A percentile compares a stretch with the other conserved stretches of the same genome.
phyloP scores from a whole-genome alignment of 441 rosid species.

The Eruca vesicaria region DNA sequence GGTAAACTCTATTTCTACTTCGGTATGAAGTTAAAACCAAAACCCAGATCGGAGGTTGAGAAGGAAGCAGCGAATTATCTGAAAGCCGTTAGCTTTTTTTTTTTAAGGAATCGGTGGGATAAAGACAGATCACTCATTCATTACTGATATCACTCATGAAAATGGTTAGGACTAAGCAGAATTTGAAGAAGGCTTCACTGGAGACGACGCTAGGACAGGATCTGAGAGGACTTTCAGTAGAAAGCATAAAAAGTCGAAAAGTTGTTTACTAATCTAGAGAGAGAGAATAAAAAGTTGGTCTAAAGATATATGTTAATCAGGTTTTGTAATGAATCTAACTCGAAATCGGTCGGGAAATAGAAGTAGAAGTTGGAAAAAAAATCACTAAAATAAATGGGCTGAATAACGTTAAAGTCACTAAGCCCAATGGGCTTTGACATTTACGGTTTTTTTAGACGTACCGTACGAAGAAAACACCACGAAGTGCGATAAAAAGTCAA shows the following conservation, averaged over 20 bases:
- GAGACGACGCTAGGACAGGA: not conserved
- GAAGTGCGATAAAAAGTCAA: not conserved
- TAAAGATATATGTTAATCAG: not conserved
- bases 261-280: not conserved
- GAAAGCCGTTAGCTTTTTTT: too few relatives aligned
- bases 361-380: not conserved
- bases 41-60: constrained; percentile 1
- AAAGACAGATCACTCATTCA: too few relatives aligned
- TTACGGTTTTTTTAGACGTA: not conserved
- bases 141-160: not conserved
- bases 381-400: not conserved
- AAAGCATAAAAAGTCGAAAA: not conserved
- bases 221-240: not conserved
- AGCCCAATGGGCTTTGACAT: constrained; percentile 10
- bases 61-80: too few relatives aligned
- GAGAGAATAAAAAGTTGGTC: not conserved
- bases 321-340: not conserved
- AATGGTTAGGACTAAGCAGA: not conserved
- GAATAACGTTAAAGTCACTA: not conserved
- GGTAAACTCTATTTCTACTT: not conserved
- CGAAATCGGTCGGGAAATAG: not conserved
- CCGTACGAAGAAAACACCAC: not conserved
- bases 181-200: not conserved
- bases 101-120: not conserved
- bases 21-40: not conserved